Conservation (phyloP, 495 filamentous ascomycete species). For the Lasiosphaeria ovina region DNA sequence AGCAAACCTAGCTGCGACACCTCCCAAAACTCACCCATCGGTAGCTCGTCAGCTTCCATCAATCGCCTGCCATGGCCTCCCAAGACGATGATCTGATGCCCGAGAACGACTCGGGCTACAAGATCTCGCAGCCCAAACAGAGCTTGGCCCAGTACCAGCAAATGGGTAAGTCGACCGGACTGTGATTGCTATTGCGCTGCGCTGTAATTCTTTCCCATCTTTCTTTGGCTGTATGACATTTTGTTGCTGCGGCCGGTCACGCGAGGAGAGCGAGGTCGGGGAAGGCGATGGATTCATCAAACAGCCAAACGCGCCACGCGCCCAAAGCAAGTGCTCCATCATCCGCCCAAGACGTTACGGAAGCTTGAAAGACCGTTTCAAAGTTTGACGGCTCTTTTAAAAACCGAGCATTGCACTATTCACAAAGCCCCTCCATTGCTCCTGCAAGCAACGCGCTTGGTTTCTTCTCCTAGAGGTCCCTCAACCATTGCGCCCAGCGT, state of each 20-base stretch:
- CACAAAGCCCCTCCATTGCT: too few relatives aligned
- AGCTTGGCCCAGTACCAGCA: slow-evolving; percentile 87
- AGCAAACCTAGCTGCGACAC: neutral
- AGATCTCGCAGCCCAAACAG: slow-evolving; percentile 93
- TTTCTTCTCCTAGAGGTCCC: too few relatives aligned
- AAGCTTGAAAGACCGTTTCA: neutral
- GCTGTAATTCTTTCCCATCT: neutral
- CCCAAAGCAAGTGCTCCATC: neutral
- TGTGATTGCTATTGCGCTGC: neutral
- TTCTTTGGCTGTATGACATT: too few relatives aligned
- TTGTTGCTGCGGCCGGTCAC: too few relatives aligned
- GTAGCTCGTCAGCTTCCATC: neutral
- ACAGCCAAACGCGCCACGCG: too few relatives aligned
- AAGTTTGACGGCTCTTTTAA: neutral
- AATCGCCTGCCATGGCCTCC: slow-evolving; percentile 58
- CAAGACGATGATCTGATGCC: slow-evolving; percentile 83
- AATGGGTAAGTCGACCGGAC: slow-evolving; percentile 65
- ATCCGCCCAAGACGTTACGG: neutral
- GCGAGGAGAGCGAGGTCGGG: too few relatives aligned
- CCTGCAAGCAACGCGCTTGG: neutral
- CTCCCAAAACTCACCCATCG: neutral
- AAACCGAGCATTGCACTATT: neutral
- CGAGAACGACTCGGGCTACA: slow-evolving; percentile 89
- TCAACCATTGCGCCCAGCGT: too few relatives aligned
- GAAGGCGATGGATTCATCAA: too few relatives aligned